phyloP scores from a whole-genome alignment of 2,329 filamentous ascomycete genomes.

The Colletotrichum tropicicola region DNA sequence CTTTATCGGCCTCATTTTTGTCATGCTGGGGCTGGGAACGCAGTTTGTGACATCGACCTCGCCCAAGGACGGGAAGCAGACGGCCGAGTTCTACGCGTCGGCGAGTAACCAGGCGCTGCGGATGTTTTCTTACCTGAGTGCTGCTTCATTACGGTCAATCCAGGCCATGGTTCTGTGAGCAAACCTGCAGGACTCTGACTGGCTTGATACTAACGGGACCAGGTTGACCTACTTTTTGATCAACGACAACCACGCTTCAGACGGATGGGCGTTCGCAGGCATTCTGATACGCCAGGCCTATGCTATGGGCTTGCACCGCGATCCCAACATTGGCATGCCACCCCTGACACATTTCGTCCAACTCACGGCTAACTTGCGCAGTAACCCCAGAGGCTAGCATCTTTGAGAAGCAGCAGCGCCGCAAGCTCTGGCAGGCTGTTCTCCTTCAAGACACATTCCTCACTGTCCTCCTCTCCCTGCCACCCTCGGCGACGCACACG shows the following conservation, averaged over 20 bases:
- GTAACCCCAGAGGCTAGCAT: slow-evolving; percentile 71
- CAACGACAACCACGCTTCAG: slow-evolving; percentile 85
- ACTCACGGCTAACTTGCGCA: slow-evolving; percentile 35
- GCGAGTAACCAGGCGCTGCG: slow-evolving; percentile 81
- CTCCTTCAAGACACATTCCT: slow-evolving; percentile 84
- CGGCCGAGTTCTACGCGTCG: slow-evolving; percentile 83
- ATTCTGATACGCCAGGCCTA: slow-evolving; percentile 82
- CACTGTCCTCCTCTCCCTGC: slow-evolving; percentile 79
- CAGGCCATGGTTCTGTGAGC: slow-evolving; percentile 78
- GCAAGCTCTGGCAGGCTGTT: slow-evolving; percentile 85
- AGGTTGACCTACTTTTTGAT: slow-evolving; percentile 81
- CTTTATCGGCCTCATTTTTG: slow-evolving; percentile 77
- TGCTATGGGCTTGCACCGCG: slow-evolving; percentile 82
- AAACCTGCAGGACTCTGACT: too few species aligned
- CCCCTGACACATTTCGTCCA: not conserved
- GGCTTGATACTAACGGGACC: not conserved
- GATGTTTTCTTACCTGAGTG: slow-evolving; percentile 80
- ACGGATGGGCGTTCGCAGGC: slow-evolving; percentile 84
- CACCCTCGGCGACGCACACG: slow-evolving; percentile 80
- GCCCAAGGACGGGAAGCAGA: slow-evolving; percentile 73
- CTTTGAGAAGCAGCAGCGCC: slow-evolving; percentile 80
- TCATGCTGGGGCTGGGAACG: slow-evolving; percentile 80
- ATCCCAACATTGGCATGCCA: slow-evolving; percentile 75
- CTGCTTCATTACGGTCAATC: slow-evolving; percentile 76
- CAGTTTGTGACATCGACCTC: slow-evolving; percentile 74